These are phyloP conservation scores for Millerozyma acaciae DNA, from an alignment of 805 yeast genomes.

Conservation along the genomic window DNA sequence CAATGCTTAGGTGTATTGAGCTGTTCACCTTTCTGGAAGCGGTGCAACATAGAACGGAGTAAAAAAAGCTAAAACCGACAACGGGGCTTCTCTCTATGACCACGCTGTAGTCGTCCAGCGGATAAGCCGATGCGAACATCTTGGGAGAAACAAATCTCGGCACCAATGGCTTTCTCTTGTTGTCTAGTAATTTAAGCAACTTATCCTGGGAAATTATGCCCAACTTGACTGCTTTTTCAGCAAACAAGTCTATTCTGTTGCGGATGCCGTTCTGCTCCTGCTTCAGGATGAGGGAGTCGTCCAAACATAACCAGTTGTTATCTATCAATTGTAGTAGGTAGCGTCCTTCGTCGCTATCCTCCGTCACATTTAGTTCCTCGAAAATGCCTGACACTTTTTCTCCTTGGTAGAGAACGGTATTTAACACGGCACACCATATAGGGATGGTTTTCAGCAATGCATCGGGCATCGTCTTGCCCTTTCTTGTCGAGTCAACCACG, in stretches of 20 bases:
- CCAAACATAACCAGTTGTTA: conserved; percentile 42
- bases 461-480: conserved; percentile 85
- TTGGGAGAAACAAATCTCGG: conserved; percentile 71
- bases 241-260: conserved; percentile 46
- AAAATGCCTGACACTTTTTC: conserved; percentile 7
- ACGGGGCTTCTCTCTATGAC: too few species aligned
- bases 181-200: conserved; percentile 21
- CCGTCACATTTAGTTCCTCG: conserved; percentile 2
- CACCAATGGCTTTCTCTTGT: conserved; percentile 43
- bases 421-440: conserved; percentile 84
- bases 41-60: conserved; percentile 52
- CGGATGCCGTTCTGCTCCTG: conserved; percentile 56
- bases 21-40: conserved; percentile 45
- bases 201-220: conserved; percentile 34
- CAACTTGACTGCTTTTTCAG: conserved; percentile 36
- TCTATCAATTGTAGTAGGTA: too few species aligned
- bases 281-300: conserved; percentile 40
- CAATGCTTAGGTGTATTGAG: not conserved
- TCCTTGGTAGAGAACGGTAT: conserved; percentile 45
- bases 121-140: too few species aligned
- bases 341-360: too few species aligned
- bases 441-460: conserved; percentile 84
- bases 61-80: too few species aligned
- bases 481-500: conserved; percentile 78
- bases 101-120: too few species aligned